These are phyloP conservation scores for Rhodotorula sp. DNA, from an alignment of 1,284 basidiomycete genomes.

Conservation along the genomic window DNA sequence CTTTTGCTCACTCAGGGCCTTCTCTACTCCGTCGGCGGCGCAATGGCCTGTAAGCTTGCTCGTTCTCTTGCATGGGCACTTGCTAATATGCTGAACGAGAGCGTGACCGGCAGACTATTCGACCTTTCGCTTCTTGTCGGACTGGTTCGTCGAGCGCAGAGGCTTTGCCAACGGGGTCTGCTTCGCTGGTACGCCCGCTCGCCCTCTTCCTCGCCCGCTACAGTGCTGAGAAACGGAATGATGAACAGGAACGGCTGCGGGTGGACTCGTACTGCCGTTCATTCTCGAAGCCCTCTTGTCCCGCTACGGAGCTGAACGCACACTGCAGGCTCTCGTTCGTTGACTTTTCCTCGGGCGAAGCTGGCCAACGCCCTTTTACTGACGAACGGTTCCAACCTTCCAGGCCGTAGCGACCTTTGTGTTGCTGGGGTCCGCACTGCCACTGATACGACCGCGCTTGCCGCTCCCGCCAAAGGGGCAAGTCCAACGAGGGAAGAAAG, in stretches of 20 bases:
- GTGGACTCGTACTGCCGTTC: conserved; percentile 52
- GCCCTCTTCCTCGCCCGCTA: not conserved
- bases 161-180: conserved; percentile 54
- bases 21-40: conserved; percentile 51
- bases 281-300: conserved; percentile 38
- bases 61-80: not conserved
- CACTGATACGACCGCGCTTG: conserved; percentile 50
- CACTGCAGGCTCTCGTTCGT: conserved; percentile 18
- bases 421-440: conserved; percentile 45
- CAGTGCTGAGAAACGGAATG: not conserved
- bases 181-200: conserved; percentile 49
- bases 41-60: conserved; percentile 28
- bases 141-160: conserved; percentile 54
- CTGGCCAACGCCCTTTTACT: not conserved
- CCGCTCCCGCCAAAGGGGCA: conserved; percentile 36
- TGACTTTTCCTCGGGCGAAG: not conserved
- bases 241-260: conserved; percentile 47
- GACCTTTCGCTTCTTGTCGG: conserved; percentile 50
- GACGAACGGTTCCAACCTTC: conserved; percentile 34
- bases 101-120: conserved; percentile 15
- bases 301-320: conserved; percentile 11
- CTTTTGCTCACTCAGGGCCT: conserved; percentile 52
- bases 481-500: not conserved
- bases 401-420: conserved; percentile 47
- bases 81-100: not conserved